Evolutionary conservation across 805 yeast species (phyloP).

Genomic region (Ogataea polymorpha): DNA sequence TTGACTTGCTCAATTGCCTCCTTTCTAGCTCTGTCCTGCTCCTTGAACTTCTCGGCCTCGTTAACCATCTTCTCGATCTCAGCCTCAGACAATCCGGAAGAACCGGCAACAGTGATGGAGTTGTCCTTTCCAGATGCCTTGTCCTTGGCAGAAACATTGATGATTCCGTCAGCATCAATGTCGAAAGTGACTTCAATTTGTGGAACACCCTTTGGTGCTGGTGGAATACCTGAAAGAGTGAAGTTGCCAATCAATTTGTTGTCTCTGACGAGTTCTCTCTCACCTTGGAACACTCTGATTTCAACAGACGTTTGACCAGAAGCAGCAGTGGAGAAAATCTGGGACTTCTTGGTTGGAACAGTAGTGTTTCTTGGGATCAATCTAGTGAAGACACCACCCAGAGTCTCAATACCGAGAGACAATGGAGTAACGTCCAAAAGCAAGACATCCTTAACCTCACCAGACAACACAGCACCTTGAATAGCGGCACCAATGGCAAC

Average conservation of each 20-base stretch:
- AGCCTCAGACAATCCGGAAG: slow-evolving; percentile 64
- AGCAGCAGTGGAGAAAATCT: slow-evolving; percentile 93
- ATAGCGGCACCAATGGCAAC: slow-evolving; percentile 89
- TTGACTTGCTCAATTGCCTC: slow-evolving; percentile 71
- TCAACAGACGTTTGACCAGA: slow-evolving; percentile 96
- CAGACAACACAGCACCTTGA: slow-evolving; percentile 83
- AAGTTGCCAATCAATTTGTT: slow-evolving; percentile 97
- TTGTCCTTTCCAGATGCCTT: slow-evolving; percentile 75
- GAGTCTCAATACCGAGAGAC: slow-evolving; percentile 93
- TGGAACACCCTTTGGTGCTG: slow-evolving; percentile 93
- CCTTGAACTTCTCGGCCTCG: slow-evolving; percentile 64
- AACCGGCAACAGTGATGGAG: slow-evolving; percentile 69
- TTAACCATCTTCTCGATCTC: slow-evolving; percentile 62
- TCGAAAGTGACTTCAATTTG: slow-evolving; percentile 94
- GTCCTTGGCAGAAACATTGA: slow-evolving; percentile 79
- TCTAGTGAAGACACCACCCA: slow-evolving; percentile 96
- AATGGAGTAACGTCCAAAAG: slow-evolving; percentile 81
- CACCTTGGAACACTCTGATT: slow-evolving; percentile 99
- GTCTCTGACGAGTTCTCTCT: slow-evolving; percentile 96
- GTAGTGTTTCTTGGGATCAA: slow-evolving; percentile 92
- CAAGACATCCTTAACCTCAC: slow-evolving; percentile 76
- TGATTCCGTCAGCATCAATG: slow-evolving; percentile 92
- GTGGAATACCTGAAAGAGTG: slow-evolving; percentile 91
- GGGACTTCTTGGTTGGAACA: slow-evolving; percentile 94
- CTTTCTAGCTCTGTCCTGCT: slow-evolving; percentile 55